Base-by-base conservation (phyloP, 2,329 filamentous ascomycete genomes). In the Fusarium mundagurra region DNA sequence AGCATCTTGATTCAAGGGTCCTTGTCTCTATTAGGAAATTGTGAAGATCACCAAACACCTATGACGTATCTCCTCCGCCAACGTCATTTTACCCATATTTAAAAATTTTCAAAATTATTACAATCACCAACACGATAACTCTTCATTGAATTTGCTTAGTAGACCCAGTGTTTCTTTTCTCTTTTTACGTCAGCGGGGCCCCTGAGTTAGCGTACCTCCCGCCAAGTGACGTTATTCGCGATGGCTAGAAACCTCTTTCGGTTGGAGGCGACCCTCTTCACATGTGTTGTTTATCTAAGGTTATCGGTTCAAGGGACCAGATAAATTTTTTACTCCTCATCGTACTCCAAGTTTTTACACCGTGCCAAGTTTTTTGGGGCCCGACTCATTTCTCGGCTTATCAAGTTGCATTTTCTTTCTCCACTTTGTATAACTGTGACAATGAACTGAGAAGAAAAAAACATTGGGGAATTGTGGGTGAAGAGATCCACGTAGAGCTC, bases 261-360 rank as follows among this genome's bases (percentile, higher is more conserved):
- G 39, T 11, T 17, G 18, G 59, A 29, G 62, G 44, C 33, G 20
- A 44, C 48, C 27, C 5, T 3, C n/a, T 50, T 58, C 38, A 61
- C 63, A 48, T 68, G 66, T 38, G 39, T 51, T 69, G 48, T 48
- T 70, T 70, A 70, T 70, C 67, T 70, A 70, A 70, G 66, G 67
- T 70, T 70, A 70, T 70, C 67, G 20, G 18, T 17, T n/a, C 24
- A n/a, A 39, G 22, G 53, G 41, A 48, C 50, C 48, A 24, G 16
- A 36, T 16, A 24, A 11, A 36, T 16, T 8, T 44, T 18, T 29
- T 53, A 20, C 50, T 38, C 50, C 50, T 38, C 50, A 29, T 29
- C 33, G 24, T 51, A 41, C 67, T 59, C 60, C 67, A 65, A 70
- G 45, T 59, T 47, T 44, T 6, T 12, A 3, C 51, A 54, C n/a